phyloP scores from a whole-genome alignment of 2,329 filamentous ascomycete species.

The Xylariomycetidae sp. region DNA sequence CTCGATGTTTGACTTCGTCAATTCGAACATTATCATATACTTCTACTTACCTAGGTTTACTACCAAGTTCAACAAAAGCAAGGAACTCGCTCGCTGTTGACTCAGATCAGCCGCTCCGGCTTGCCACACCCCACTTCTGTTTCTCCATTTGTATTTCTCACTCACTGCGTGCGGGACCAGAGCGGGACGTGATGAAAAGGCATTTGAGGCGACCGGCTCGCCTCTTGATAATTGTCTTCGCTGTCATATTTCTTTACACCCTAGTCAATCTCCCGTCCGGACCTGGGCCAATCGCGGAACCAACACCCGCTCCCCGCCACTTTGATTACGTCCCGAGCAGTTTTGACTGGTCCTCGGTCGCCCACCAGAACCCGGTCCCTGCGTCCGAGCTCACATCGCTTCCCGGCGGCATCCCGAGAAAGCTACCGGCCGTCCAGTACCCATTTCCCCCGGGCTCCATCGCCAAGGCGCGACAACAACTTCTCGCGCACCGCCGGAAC shows the following conservation, averaged over 20 bases:
- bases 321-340: constrained; percentile 3
- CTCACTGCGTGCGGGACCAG: neutral
- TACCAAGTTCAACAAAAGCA: neutral
- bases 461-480: constrained; percentile 1
- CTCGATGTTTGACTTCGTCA: no score
- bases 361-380: constrained; percentile 6
- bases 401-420: constrained; percentile 6
- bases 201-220: neutral
- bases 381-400: constrained; percentile 5
- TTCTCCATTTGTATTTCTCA: neutral
- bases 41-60: neutral
- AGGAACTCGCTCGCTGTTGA: neutral
- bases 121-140: no score
- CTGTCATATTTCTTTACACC: neutral
- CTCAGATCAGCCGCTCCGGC: no score
- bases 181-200: neutral
- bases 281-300: neutral
- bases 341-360: constrained; percentile 11
- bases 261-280: neutral
- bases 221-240: neutral
- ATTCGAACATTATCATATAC: neutral
- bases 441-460: constrained; percentile 1
- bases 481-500: constrained; percentile 15
- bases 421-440: constrained; percentile 7
- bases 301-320: neutral